Conservation (phyloP, 495 filamentous ascomycete genomes). For the Penicillium pulvis region DNA sequence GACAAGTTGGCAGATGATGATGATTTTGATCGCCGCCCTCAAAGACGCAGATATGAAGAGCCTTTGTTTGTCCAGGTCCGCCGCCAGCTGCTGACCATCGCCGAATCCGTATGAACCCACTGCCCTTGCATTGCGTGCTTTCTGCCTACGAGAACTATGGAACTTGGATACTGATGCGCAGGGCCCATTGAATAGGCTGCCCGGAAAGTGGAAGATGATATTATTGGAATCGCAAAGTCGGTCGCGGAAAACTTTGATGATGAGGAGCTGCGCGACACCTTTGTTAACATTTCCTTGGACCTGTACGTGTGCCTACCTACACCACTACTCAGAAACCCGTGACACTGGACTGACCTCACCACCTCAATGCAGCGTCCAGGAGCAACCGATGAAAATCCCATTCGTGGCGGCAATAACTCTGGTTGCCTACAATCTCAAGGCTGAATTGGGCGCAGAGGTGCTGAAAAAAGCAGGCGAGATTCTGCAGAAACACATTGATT, state of each 20-base stretch:
- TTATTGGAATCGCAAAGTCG: constrained; percentile 70
- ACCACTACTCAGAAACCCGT: background rate
- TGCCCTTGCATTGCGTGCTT: constrained; percentile 9
- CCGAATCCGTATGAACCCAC: constrained; percentile 66
- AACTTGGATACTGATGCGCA: constrained; percentile 17
- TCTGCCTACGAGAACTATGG: background rate
- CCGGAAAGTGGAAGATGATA: constrained; percentile 79
- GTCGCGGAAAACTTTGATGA: constrained; percentile 82
- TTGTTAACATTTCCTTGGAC: constrained; percentile 71
- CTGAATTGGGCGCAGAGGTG: constrained; percentile 69
- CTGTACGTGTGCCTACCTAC: constrained; percentile 53
- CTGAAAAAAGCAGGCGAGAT: constrained; percentile 58
- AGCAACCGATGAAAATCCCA: constrained; percentile 96
- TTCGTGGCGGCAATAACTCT: constrained; percentile 83
- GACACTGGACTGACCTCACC: constrained; percentile 14
- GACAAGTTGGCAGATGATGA: constrained; percentile 63
- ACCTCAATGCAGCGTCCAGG: constrained; percentile 54
- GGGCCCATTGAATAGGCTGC: constrained; percentile 53
- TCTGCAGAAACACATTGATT: constrained; percentile 62
- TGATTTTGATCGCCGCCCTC: constrained; percentile 70
- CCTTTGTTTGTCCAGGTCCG: constrained; percentile 74
- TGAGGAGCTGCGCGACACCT: constrained; percentile 66
- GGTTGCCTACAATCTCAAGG: constrained; percentile 70
- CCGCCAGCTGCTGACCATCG: constrained; percentile 78
- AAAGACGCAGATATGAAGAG: constrained; percentile 77